Conservation (phyloP, 2,329 filamentous ascomycete species). For the Pochonia chlamydosporia region DNA sequence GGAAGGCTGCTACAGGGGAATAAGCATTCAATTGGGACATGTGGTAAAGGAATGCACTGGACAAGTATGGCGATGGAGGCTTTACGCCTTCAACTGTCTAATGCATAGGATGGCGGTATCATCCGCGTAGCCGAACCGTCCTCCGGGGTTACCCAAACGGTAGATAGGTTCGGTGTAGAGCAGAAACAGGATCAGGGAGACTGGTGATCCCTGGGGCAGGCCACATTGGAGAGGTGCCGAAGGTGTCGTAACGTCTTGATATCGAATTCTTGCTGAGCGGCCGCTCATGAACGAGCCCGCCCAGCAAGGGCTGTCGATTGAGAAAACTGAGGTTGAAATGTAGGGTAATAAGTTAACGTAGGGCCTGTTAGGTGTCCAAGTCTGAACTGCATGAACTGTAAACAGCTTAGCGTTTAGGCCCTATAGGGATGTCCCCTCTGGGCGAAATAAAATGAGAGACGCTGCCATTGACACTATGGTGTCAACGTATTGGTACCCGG, state of each 20-base stretch:
- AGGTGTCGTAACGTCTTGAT: slow-evolving; percentile 7
- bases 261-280: slow-evolving; percentile 1
- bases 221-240: slow-evolving; percentile 6
- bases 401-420: too few species aligned
- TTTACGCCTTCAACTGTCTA: slow-evolving; percentile 5
- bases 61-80: slow-evolving; percentile 8
- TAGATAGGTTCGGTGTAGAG: slow-evolving; percentile 14
- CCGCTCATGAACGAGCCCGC: slow-evolving; percentile 11
- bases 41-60: slow-evolving; percentile 7
- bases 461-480: too few species aligned
- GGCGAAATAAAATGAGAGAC: too few species aligned
- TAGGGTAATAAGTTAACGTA: too few species aligned
- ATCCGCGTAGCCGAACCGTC: slow-evolving; percentile 1
- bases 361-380: too few species aligned
- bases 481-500: too few species aligned
- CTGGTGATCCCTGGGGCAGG: slow-evolving; percentile 11
- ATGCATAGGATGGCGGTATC: slow-evolving; percentile 11
- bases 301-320: too few species aligned
- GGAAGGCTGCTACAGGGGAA: slow-evolving; percentile 7
- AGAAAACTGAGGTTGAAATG: too few species aligned
- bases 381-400: too few species aligned
- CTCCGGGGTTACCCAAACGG: slow-evolving; percentile 3
- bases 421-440: too few species aligned
- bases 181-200: slow-evolving; percentile 15
- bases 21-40: slow-evolving; percentile 7